Evolutionary conservation across 441 rosid genomes (phyloP), one percentile per base, ranked within the genome.

Genomic region (Jatropha podagrica): DNA sequence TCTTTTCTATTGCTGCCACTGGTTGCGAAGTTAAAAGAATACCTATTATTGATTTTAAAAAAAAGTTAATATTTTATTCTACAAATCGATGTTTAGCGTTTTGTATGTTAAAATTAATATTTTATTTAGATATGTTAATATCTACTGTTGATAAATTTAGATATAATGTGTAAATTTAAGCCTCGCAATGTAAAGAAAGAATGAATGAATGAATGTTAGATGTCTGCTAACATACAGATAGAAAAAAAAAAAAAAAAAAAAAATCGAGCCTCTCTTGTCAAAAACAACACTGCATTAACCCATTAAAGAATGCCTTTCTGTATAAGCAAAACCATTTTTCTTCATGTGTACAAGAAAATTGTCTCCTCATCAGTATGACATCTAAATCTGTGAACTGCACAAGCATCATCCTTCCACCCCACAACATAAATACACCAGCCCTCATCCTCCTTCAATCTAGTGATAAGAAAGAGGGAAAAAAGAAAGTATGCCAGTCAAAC

Each of bases 301-400:
- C 65, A 37, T 2, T 32, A 76, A 56, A 59, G 42, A 56, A 61
- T 71, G 65, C 71, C 51, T 61, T 74, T 52, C 10, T 77, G 71
- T 78, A 80, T 76, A 73, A 68, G 67, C 27, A 55, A 61, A 71
- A 46, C 64, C 68, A 54, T 63, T 54, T 32, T 32, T 32, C 32
- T 32, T 65, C 73, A 68, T 78, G 78, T 81, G 65, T 49, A 78
- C 75, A 79, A 71, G 64, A 51, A 48, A 51, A 37, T 17, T 51
- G 65, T 65, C 70, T 63, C 76, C n/a, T 55, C 77, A 63, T 58
- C 49, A 41, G 74, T 56, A 67, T 61, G 44, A 74, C 78, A 51
- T 68, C 66, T 83, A 72, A 44, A 74, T 42, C 62, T 78, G 64
- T 62, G 8, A 77, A 37, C 76, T 74, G 78, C 42, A 61, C 67